A percentile compares a stretch with the other conserved stretches of the same genome.
Conservation (phyloP, 2,329 filamentous ascomycete genomes). For the Curvularia eragrostidis region DNA sequence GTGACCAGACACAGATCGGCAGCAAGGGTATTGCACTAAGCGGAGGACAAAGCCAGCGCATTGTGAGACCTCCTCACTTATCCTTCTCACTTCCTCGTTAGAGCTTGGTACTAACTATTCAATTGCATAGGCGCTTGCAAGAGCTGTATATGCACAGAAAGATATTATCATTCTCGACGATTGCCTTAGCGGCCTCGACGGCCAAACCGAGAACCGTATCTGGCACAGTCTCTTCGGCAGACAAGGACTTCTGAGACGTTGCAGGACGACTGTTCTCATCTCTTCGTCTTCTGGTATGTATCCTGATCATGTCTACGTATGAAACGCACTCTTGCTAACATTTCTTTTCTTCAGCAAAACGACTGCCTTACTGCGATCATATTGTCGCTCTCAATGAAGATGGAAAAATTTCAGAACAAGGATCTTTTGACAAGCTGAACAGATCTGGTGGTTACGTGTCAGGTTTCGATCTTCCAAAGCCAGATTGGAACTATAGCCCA, state of each 20-base stretch:
- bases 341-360: conserved; percentile 27
- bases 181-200: conserved; percentile 60
- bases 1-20: conserved; percentile 56
- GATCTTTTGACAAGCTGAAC: conserved; percentile 50
- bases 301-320: no score
- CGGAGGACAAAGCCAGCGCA: conserved; percentile 61
- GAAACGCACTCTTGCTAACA: neutral
- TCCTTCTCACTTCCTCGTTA: conserved; percentile 21
- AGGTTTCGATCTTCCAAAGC: conserved; percentile 42
- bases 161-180: conserved; percentile 60
- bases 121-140: conserved; percentile 53
- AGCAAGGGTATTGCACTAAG: conserved; percentile 60
- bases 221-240: conserved; percentile 56
- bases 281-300: conserved; percentile 37
- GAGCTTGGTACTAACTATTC: conserved; percentile 17
- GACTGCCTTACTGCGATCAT: conserved; percentile 51
- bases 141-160: conserved; percentile 59
- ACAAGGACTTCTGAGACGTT: conserved; percentile 55
- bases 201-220: conserved; percentile 57
- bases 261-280: conserved; percentile 45
- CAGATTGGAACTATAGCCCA: conserved; percentile 42
- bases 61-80: conserved; percentile 43
- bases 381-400: conserved; percentile 51
- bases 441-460: conserved; percentile 42
- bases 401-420: conserved; percentile 49